Evolutionary conservation across 139 green algal species (phyloP), one percentile per base, ranked within the genome.

Genomic region (Micromonas commoda): DNA sequence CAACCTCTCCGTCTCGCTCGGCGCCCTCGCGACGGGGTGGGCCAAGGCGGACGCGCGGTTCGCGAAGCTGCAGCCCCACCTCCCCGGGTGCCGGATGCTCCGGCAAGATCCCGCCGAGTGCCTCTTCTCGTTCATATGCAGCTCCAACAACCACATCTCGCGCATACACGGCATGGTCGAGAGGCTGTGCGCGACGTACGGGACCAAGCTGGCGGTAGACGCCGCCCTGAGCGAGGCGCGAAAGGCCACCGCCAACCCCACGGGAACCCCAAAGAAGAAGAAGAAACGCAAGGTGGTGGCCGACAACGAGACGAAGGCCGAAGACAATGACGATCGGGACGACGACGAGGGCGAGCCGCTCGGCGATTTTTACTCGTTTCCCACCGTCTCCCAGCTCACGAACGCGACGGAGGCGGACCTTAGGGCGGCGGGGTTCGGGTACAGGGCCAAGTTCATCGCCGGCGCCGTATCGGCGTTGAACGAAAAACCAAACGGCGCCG

Each of bases 141-240:
- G 77, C 67, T 89, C 81, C 70, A 98, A 98, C 89, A 98, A 98
- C 88, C 88, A 98, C 88, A 98, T 98, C 76, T 87, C 79, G 2
- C 85, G 94, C 37, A 97, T 96, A 67, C 85, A 86, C 69, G 89
- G 90, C 64, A 97, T 97, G 93, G 93, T 97, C 2, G 72, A 78
- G 52, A 51, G 38, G 53, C 28, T 80, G 60, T 80, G 74, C 53
- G 74, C 35, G 31, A 24, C n/a, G 60, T 80, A 74, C 34, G 74
- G 63, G 4, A 37, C 61, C 1, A 13, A 37, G 53, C 57, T 78
- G 51, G 33, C 71, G 1, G 20, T 68, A 31, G 32, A 29, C 3
- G 29, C 16, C 5, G 45, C 2, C 26, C 51, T n/a, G 20, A 2
- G 38, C 23, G 71, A 0, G 45, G 4, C 68, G 5, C 39, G 3